These are phyloP conservation scores for Auxenochlorella pyrenoidosa DNA, from an alignment of 139 green algal species.

Conservation along the genomic window DNA sequence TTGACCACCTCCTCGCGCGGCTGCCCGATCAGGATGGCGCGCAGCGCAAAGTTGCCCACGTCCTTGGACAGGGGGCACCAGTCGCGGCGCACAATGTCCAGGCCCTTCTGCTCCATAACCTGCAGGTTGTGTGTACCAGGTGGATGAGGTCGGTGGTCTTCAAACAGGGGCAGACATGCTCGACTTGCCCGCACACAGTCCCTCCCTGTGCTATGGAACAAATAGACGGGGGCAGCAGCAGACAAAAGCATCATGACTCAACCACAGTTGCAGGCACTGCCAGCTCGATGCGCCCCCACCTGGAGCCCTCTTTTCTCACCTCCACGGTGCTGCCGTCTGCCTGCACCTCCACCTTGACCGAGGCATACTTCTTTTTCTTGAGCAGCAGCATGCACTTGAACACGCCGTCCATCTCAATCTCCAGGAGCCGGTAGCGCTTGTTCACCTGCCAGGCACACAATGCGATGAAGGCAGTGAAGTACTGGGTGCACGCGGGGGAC, in stretches of 20 bases:
- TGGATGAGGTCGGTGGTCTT: too few species aligned
- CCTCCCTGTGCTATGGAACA: too few species aligned
- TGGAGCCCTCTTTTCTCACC: slow-evolving; percentile 37
- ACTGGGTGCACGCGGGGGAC: neutral
- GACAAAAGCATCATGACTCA: too few species aligned
- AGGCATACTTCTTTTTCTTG: slow-evolving; percentile 99
- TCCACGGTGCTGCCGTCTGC: slow-evolving; percentile 59
- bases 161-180: too few species aligned
- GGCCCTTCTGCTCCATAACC: slow-evolving; percentile 93
- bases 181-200: too few species aligned
- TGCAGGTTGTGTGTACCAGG: slow-evolving; percentile 24
- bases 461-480: neutral
- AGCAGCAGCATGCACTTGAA: slow-evolving; percentile 97
- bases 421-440: slow-evolving; percentile 89
- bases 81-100: slow-evolving; percentile 99
- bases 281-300: too few species aligned
- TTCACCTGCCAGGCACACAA: slow-evolving; percentile 47
- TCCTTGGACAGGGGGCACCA: slow-evolving; percentile 96
- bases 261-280: too few species aligned
- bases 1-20: slow-evolving; percentile 89
- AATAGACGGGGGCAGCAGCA: too few species aligned
- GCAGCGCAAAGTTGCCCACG: slow-evolving; percentile 82
- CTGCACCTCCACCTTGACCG: slow-evolving; percentile 83
- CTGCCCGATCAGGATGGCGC: slow-evolving; percentile 82
- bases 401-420: slow-evolving; percentile 98